A percentile compares a stretch with the other conserved stretches of the same genome.
Evolutionary conservation across 192 early-diverging fungal genomes (phyloP).

Genomic region (Entomortierella chlamydospora): DNA sequence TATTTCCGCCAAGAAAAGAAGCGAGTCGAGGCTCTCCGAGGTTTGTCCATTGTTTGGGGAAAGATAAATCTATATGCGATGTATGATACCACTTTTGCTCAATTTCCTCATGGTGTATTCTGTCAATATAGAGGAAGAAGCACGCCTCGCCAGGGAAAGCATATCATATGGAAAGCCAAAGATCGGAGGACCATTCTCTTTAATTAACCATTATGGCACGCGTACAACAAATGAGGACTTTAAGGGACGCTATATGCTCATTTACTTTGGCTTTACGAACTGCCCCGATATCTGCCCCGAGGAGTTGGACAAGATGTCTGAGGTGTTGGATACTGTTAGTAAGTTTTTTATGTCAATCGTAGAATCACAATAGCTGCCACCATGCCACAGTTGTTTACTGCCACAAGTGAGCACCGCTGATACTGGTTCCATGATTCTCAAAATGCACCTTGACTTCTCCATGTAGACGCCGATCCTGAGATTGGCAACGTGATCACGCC

Average conservation of each 20-base stretch:
- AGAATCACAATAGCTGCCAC: too few relatives aligned
- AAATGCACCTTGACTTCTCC: too few relatives aligned
- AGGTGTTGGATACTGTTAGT: conserved; percentile 83
- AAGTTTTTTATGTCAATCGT: too few relatives aligned
- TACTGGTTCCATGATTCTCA: too few relatives aligned
- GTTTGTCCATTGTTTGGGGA: not conserved
- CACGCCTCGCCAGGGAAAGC: conserved; percentile 43
- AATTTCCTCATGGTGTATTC: not conserved
- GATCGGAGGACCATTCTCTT: conserved; percentile 89
- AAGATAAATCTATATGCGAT: not conserved
- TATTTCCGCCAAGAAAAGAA: conserved; percentile 77
- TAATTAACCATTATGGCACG: conserved; percentile 85
- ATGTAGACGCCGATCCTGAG: conserved; percentile 59
- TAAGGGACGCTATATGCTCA: conserved; percentile 84
- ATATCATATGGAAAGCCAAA: conserved; percentile 80
- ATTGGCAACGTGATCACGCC: conserved; percentile 74
- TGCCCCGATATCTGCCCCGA: conserved; percentile 99
- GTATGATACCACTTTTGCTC: not conserved
- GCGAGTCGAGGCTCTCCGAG: conserved; percentile 60
- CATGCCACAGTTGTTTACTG: too few relatives aligned
- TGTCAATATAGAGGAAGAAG: conserved; percentile 35
- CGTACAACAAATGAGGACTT: conserved; percentile 81
- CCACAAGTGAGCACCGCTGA: too few relatives aligned
- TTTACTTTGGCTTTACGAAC: conserved; percentile 99
- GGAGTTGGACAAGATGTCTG: conserved; percentile 97